Evolutionary conservation across 345 rosid species (phyloP).

Genomic region (Arabidopsis arenosa): DNA sequence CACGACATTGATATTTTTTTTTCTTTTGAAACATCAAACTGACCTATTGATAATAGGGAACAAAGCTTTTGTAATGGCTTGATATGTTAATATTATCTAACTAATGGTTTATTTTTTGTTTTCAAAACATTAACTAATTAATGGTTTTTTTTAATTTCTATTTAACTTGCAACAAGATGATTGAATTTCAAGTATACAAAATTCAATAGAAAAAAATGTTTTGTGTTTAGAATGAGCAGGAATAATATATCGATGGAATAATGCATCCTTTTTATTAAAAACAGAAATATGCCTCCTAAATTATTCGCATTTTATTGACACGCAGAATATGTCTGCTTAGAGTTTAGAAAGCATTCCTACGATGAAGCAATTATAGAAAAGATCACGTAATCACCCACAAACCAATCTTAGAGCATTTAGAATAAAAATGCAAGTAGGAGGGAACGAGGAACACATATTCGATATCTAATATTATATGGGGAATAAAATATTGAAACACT

Average conservation of each 20-base stretch:
- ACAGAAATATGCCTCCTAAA: background rate
- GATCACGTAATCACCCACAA: constrained; percentile 23
- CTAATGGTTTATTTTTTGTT: no score
- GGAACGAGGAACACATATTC: constrained; percentile 36
- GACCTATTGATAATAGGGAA: no score
- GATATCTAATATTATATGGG: constrained; percentile 5
- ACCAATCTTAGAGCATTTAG: constrained; percentile 9
- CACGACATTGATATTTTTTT: no score
- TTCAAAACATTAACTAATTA: no score
- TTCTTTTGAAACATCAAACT: no score
- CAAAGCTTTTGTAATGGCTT: no score
- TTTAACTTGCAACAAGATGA: background rate
- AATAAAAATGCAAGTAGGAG: constrained; percentile 34
- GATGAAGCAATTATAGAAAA: constrained; percentile 14
- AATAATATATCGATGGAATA: background rate
- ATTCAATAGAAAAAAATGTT: background rate
- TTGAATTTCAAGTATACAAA: background rate
- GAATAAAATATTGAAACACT: constrained; percentile 12
- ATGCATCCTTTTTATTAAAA: background rate
- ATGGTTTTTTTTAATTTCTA: no score
- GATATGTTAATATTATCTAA: no score
- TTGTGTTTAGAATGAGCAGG: background rate
- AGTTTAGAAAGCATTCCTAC: background rate
- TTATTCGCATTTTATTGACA: background rate
- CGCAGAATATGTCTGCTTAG: background rate